Base-by-base conservation (phyloP, 2,329 filamentous ascomycete genomes). In the Alternaria brassicicola region DNA sequence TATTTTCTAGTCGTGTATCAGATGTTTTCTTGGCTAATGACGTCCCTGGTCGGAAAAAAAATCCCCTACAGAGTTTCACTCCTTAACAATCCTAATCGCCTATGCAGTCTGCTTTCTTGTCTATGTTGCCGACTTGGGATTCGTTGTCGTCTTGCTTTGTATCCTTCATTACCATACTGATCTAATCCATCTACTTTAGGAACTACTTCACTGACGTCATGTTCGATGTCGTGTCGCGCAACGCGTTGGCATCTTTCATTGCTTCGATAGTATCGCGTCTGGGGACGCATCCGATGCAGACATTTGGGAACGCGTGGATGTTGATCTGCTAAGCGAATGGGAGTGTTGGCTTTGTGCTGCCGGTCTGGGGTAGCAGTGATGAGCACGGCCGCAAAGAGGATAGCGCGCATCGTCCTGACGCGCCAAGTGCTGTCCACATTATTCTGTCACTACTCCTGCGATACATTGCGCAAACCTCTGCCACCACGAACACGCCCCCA, bases 351-450 rank as follows among this genome's bases (percentile, higher is more conserved):
- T 49, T 26, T n/a, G 31, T 35, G n/a, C 35, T 46, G 38, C 19
- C 21, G 36, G 45, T 25, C 46, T 50, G 39, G 45, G 43, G 56
- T 58, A 43, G 39, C 31, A 38, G 35, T 38, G 50, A 19, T 26
- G 50, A 19, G 38, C 36, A 46, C 35, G 28, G 13, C 50, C 49
- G 12, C 21, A 53, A 53, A 35, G 25, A 43, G 51, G 21, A 33
- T 54, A 57, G 55, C 55, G 55, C 39, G 45, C 21, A n/a, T 38
- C 35, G 25, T 33, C 51, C 31, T 41, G 56, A 51, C 56, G 52
- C 56, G 56, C 52, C 56, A 55, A 59, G 56, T 21, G 39, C 26
- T 21, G 21, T 58, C 45, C 30, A 51, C 56, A 59, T 46, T 59
- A 59, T 59, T 58, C 56, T 50, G 36, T 47, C 46, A 46, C 46